Evolutionary conservation across 768 basidiomycete genomes (phyloP).

Genomic region (Naganishia vishniacii): DNA sequence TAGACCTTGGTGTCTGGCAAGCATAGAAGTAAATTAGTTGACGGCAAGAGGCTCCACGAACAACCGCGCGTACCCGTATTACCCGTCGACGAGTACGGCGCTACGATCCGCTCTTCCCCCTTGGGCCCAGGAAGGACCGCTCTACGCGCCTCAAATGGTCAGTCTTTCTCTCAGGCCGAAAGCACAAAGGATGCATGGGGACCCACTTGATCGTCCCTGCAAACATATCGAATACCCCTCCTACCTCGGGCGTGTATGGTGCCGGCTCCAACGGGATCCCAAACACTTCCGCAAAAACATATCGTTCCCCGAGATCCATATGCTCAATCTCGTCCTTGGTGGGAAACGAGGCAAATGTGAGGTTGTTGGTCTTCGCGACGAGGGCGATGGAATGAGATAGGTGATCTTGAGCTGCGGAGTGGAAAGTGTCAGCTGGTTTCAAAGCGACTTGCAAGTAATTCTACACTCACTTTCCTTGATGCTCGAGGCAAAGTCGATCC

Average conservation of each 20-base stretch:
- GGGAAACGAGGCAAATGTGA: constrained; percentile 4
- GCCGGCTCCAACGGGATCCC: constrained; percentile 41
- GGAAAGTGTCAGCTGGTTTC: background rate
- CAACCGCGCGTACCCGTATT: constrained; percentile 15
- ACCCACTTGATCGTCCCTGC: constrained; percentile 45
- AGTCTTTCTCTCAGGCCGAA: background rate
- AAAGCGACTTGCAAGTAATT: background rate
- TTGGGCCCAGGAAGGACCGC: constrained; percentile 35
- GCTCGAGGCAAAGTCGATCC: constrained; percentile 43
- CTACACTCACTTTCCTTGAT: constrained; percentile 32
- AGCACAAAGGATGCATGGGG: background rate
- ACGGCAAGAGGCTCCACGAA: background rate
- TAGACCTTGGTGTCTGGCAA: constrained; percentile 37
- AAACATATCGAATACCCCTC: constrained; percentile 43
- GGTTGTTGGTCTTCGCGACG: constrained; percentile 15
- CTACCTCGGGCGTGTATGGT: constrained; percentile 37
- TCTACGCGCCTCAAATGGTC: constrained; percentile 22
- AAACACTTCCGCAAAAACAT: constrained; percentile 29
- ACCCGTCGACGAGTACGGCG: constrained; percentile 40
- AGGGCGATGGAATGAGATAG: constrained; percentile 1
- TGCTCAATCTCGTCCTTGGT: background rate
- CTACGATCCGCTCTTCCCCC: constrained; percentile 37
- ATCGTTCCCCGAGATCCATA: background rate
- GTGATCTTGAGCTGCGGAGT: constrained; percentile 19
- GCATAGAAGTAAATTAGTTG: background rate